Base-by-base conservation (phyloP, 352 stramenopile genomes). In the Pythium monospermum region DNA sequence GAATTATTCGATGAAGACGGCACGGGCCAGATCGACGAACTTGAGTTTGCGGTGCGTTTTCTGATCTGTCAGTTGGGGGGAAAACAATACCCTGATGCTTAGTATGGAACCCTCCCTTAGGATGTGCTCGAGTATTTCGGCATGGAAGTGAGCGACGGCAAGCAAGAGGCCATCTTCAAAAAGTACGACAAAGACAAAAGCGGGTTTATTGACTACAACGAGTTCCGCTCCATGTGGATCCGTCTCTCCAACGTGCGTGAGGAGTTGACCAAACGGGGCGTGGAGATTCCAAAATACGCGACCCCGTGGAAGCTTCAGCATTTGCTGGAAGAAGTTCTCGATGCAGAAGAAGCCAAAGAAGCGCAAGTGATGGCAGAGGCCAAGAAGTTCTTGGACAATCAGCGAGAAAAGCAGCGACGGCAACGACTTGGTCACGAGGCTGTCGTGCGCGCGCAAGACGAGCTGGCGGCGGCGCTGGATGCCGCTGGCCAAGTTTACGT, bases 201-300 rank as follows among this genome's bases (percentile, higher is more conserved):
- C 32, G 90, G 89, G 1, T 86, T 71, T 47, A 97, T 98, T 46
- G 87, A 98, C 47, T 98, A 97, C 64, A 73, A 75, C 13, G 90
- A 97, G 58, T 98, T 98, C 59, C 91, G 91, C 12, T 75, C 87
- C 35, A 96, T 97, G 58, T 97, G 86, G 86, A 53, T 97, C 11
- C 68, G 73, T 1, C 63, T 96, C 6, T 58, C 74, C 6, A 84
- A 97, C 56, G 69, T 94, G 3, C 66, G 77, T 1, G 76, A 94
- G 16, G 86, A 94, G 38, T 76, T 98, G 15, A 59, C 66, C 16
- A 94, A 97, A 54, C 65, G 92, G 37, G 86, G 85, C 6, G 50
- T 97, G 37, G 81, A 95, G 25, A 66, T 97, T 7, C 86, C 87
- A 1, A 95, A 96, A 52, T 93, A 97, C 48, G 69, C 76, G 5